Base-by-base conservation (phyloP, 768 basidiomycete genomes). In the Botryobasidium botryosum region DNA sequence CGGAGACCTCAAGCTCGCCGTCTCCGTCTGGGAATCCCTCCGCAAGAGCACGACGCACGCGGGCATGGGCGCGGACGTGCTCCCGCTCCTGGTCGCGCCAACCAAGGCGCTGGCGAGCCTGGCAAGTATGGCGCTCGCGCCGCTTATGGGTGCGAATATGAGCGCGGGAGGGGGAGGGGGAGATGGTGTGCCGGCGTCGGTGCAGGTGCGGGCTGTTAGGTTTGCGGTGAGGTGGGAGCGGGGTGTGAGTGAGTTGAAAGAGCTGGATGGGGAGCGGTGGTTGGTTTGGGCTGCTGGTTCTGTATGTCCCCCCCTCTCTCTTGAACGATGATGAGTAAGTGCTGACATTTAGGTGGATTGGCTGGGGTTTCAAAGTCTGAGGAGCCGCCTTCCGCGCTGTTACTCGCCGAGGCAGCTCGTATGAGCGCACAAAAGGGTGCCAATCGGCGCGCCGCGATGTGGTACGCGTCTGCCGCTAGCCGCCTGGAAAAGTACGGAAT, bases 41-140 rank as follows among this genome's bases (percentile, higher is more conserved):
- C 68, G 85, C 40, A 88, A 88, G 57, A 91, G 96, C 50, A 56
- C 63, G 2, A 77, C 79, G 28, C 90, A 90, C 35, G 82, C 80
- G 24, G 88, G 96, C 52, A 77, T 94, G 36, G 91, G 91, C 35
- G 82, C 80, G 24, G 88, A 96, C 52, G 77, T 94, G 36, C 64
- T 88, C 21, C 82, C 85, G 0, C 51, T 88, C 2, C 62, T 80
- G 12, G 60, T 27, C 12, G 42, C 82, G 2, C 75, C 85, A 2
- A 77, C 79, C 1, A 69, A 75, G 31, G 66, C 75, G 1, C 52
- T 79, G 28, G 65, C 63, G 7, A 59, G 74, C 13, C 74, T 84
- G 59, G 80, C 68, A 2, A 68, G 69, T 17, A 68, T 77, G 51
- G 72, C 83, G 3, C 56, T 84, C 37, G 59, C 70, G 41, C 57